Evolutionary conservation across 1,284 basidiomycete species (phyloP), one percentile per base, ranked within the genome.

Genomic region (Coniferiporia weirii): DNA sequence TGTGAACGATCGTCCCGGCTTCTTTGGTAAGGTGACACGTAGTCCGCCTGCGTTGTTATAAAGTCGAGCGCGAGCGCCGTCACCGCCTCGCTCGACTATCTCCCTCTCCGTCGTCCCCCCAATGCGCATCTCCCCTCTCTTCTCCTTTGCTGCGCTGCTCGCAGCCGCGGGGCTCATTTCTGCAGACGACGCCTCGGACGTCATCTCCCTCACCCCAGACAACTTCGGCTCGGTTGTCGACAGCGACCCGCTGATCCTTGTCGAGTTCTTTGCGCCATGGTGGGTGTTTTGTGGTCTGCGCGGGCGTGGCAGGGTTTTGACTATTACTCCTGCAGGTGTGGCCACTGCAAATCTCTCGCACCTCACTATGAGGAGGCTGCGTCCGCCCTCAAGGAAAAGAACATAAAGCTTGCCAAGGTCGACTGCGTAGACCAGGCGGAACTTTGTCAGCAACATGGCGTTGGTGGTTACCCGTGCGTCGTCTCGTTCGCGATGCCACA

Each of bases 361-460:
- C 93, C 92, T 62, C 86, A 99, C 69, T 99, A 98, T 71, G 95
- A 98, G 74, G 91, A 94, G 73, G 96, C 97, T 13, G 95, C 97
- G 2, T 96, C 93, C 17, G 79, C 85, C 53, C 86, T 99, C 71
- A 95, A 96, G 76, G 88, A 89, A 64, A 89, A 85, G 71, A 79
- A 80, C 72, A 94, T 99, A 78, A 91, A 91, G 75, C 77, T 99
- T 57, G 95, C 95, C 66, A 98, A 99, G 75, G 93, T 95, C 61
- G 94, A 97, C 78, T 98, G 94, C 74, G 94, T 95, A 53, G 91
- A 91, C 64, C 78, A 95, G 67, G 83, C 87, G 20, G 91, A 94
- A 59, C 81, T 97, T 49, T 98, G 95, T 76, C 85, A 89, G 70
- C 70, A 82, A 59, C 87, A 95, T 64, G 92, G 86, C 50, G 83